Conservation (phyloP, 202 grass and related monocot species). For the Schoenoplectus triqueter region DNA sequence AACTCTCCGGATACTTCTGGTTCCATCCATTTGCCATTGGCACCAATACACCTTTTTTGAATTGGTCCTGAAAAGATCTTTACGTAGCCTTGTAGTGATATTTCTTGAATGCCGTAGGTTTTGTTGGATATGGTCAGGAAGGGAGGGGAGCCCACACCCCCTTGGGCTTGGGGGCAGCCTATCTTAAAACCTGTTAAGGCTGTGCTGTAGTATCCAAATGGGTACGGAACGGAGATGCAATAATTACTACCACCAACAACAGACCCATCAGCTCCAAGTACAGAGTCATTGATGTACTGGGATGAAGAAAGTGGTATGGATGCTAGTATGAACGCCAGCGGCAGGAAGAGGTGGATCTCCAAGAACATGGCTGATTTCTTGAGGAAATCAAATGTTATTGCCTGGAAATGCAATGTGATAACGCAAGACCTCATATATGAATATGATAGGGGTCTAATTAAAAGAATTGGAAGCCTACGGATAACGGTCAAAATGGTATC, state of each 20-base stretch:
- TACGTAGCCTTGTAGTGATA: constrained; percentile 29
- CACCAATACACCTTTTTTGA: not conserved
- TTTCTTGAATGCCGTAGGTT: not conserved
- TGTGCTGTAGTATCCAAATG: not conserved
- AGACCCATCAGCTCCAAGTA: not conserved
- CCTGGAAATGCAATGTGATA: not conserved
- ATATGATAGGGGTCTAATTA: not conserved
- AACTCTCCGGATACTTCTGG: not conserved
- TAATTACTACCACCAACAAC: too few species aligned
- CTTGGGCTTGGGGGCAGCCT: not conserved
- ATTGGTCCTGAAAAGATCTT: constrained; percentile 16
- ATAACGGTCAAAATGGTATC: too few species aligned
- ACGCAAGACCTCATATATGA: not conserved
- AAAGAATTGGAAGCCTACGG: too few species aligned
- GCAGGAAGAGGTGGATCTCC: not conserved
- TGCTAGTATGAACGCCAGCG: not conserved
- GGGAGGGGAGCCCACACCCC: not conserved
- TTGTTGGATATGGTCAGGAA: not conserved
- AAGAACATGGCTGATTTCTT: not conserved
- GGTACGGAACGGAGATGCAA: not conserved
- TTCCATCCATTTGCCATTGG: not conserved
- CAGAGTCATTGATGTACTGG: not conserved
- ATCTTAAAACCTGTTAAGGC: constrained; percentile 22
- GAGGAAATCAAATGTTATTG: not conserved
- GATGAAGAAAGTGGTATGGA: not conserved